Evolutionary conservation across 768 basidiomycete genomes (phyloP).

Genomic region (Leccinellum albellum): DNA sequence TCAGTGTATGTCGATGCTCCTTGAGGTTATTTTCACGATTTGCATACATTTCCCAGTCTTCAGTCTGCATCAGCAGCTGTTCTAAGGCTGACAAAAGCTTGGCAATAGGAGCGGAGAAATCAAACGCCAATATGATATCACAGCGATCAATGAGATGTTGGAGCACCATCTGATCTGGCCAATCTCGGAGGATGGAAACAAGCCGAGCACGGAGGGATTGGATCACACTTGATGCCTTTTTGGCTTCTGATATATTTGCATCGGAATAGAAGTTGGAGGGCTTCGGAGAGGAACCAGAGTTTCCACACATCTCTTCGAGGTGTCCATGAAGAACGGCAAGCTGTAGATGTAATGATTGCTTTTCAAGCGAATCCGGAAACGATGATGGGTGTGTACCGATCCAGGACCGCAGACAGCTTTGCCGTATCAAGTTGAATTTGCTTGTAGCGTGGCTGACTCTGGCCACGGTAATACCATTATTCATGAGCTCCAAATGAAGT

Average conservation of each 20-base stretch:
- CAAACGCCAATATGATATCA: slow-evolving; percentile 56
- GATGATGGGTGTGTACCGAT: slow-evolving; percentile 28
- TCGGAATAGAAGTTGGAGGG: slow-evolving; percentile 79
- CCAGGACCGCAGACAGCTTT: slow-evolving; percentile 31
- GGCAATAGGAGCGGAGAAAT: slow-evolving; percentile 70
- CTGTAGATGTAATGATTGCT: slow-evolving; percentile 47
- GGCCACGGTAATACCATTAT: neutral
- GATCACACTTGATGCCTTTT: slow-evolving; percentile 55
- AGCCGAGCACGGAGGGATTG: slow-evolving; percentile 51
- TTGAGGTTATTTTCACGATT: slow-evolving; percentile 84
- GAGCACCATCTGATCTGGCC: slow-evolving; percentile 99
- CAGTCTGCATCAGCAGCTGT: slow-evolving; percentile 77
- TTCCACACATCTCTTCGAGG: slow-evolving; percentile 29
- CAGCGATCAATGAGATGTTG: slow-evolving; percentile 76
- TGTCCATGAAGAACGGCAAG: slow-evolving; percentile 46
- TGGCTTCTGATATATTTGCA: slow-evolving; percentile 67
- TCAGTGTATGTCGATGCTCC: slow-evolving; percentile 59
- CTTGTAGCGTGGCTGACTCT: neutral
- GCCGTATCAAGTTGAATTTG: slow-evolving; percentile 34
- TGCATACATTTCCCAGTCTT: slow-evolving; percentile 97
- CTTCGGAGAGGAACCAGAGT: slow-evolving; percentile 13
- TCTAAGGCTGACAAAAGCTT: slow-evolving; percentile 81
- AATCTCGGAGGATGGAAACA: slow-evolving; percentile 59
- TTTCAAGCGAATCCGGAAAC: slow-evolving; percentile 47
- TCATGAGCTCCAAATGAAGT: slow-evolving; percentile 48